Evolutionary conservation across 352 stramenopile genomes (phyloP), one percentile per base, ranked within the genome.

Genomic region (Blastocystis sp.): DNA sequence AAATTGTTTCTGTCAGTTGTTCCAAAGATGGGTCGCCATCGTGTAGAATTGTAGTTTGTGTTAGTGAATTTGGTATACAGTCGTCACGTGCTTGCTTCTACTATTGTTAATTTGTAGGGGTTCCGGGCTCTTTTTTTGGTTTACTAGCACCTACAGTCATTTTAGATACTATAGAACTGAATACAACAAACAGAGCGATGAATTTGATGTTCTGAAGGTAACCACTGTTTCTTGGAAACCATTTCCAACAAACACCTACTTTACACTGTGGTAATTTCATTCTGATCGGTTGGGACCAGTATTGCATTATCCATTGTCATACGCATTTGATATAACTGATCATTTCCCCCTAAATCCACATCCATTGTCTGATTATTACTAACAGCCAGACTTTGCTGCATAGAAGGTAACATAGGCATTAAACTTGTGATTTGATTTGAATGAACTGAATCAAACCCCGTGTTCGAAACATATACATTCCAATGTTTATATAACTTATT

Each of bases 401-500:
- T 62, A 33, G 56, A 13, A 7, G 56, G 56, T 13, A 62, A 17
- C 13, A 62, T 62, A 13, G 27, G 5, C 56, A 62, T 62, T 13
- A 33, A 13, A 13, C 56, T 13, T 7, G 56, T 7, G 13, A 62
- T 48, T 48, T 48, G 40, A 48, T 48, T 48, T 9, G 40, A 48
- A 9, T 9, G 40, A 48, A 2, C 56, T n/a, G 56, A 62, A 19
- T 76, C 64, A 37, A 53, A 22, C 1, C 35, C 19, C 4, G 42
- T 22, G 33, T 37, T 54, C n/a, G 73, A 66, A 37, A 84, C 22
- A 42, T 53, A 84, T 33, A 48, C 40, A 11, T 30, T 22, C 78
- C 78, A 89, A n/a, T 15, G 19, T 42, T 70, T n/a, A 64, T 79
- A 89, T 22, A 89, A 30, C 22, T 53, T 59, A 17, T 57, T 19